Evolutionary conservation across 148 eudicot genomes (phyloP).

Genomic region (Vaccinium macrocarpon): DNA sequence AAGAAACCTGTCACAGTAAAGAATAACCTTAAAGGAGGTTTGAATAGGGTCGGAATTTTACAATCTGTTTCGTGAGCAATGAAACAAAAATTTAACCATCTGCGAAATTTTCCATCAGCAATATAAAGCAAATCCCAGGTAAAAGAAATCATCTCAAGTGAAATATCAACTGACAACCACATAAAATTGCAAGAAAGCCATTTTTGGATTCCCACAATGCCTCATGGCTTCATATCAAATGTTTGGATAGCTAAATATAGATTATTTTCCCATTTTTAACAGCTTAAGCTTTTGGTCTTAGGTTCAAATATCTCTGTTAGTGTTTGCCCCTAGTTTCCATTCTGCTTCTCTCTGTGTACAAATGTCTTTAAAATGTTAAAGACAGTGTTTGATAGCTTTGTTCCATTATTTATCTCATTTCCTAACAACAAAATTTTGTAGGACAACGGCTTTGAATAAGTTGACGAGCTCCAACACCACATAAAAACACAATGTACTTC

Average conservation of each 20-base stretch:
- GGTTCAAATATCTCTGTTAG: no score
- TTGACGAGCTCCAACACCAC: not conserved
- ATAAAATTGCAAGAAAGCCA: not conserved
- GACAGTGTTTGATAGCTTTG: no score
- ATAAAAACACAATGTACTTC: not conserved
- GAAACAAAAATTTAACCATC: no score
- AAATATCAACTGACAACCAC: not conserved
- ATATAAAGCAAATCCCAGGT: not conserved
- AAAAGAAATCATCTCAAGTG: not conserved
- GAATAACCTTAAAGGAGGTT: not conserved
- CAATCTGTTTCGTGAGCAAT: not conserved
- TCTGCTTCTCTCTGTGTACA: no score
- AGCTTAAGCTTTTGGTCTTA: not conserved
- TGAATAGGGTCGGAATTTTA: not conserved
- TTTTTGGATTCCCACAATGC: not conserved
- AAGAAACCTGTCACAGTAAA: constrained; percentile 12
- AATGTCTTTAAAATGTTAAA: no score
- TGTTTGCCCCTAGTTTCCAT: no score
- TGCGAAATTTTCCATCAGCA: not conserved
- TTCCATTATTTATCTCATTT: no score
- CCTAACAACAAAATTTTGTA: no score
- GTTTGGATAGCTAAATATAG: not conserved
- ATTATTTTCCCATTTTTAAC: not conserved
- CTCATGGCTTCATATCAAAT: not conserved
- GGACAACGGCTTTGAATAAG: no score